These are phyloP conservation scores for Ogataea pini DNA, from an alignment of 805 yeast genomes.

Conservation along the genomic window DNA sequence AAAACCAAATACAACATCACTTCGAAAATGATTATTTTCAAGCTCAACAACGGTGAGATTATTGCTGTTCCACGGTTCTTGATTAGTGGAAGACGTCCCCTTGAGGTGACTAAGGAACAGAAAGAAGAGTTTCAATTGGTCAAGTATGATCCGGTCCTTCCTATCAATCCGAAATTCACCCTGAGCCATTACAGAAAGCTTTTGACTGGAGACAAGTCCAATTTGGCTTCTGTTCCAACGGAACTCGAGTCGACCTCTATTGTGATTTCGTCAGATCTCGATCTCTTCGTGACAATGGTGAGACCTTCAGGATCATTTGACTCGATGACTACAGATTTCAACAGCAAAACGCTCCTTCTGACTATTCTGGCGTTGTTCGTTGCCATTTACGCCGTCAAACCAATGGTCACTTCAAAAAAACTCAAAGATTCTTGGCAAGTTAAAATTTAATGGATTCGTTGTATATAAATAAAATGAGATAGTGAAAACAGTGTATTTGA, in stretches of 20 bases:
- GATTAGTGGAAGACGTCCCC: conserved; percentile 67
- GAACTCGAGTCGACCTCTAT: conserved; percentile 80
- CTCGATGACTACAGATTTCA: conserved; percentile 65
- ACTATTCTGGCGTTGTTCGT: conserved; percentile 58
- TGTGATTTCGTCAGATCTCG: conserved; percentile 65
- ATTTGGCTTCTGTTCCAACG: conserved; percentile 54
- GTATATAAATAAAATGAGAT: neutral
- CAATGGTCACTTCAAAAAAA: conserved; percentile 56
- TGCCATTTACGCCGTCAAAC: conserved; percentile 51
- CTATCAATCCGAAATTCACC: conserved; percentile 47
- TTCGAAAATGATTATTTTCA: conserved; percentile 60
- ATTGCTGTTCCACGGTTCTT: conserved; percentile 68
- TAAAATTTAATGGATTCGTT: conserved; percentile 5
- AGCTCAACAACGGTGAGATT: conserved; percentile 62
- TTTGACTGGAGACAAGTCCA: conserved; percentile 27
- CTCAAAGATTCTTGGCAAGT: conserved; percentile 53
- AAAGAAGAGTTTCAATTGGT: conserved; percentile 56
- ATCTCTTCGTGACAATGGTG: conserved; percentile 72
- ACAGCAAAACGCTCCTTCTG: conserved; percentile 57
- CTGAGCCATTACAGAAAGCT: conserved; percentile 54
- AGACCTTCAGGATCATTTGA: conserved; percentile 88
- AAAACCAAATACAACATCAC: conserved; percentile 67
- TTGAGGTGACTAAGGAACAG: conserved; percentile 54
- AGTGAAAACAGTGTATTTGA: neutral
- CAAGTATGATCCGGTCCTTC: conserved; percentile 67